Evolutionary conservation across 2,329 filamentous ascomycete genomes (phyloP), one percentile per base, ranked within the genome.

Genomic region (Trichoderma polysporum): DNA sequence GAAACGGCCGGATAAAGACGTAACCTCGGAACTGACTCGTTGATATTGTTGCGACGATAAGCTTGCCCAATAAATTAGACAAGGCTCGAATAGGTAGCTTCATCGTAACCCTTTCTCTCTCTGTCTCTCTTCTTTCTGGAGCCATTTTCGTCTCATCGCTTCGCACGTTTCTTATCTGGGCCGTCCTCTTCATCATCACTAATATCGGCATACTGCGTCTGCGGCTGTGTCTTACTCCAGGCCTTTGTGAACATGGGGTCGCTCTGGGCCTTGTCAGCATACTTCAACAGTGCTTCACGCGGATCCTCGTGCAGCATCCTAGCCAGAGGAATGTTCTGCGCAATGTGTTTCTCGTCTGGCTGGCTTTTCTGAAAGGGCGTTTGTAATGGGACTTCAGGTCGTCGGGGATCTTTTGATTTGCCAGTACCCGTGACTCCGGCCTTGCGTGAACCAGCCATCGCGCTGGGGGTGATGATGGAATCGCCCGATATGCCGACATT

Each of bases 271-370:
- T 96, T 90, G 65, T 97, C 92, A 41, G 93, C 94, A 82, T 98
- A 99, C 81, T 96, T 97, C 68, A 99, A 81, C 74, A 99, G 81
- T 53, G 95, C 95, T 79, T 97, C 95, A 70, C 95, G 85, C 0
- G 95, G 95, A 81, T 99, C 95, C 77, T 99, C 95, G 78, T 99
- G 94, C 56, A 97, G 85, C 92, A 99, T 97, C 69, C 88, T 90
- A 69, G 93, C 94, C 13, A 98, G 85, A 31, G 94, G 93, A 62
- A 98, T 97, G 71, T 91, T 92, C 75, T 94, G 88, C 73, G 90
- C 90, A 69, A 99, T 92, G 76, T 96, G 92, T 74, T 91, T 90
- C 77, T 94, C 91, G 77, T 98, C 94, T 0, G 94, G 94, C 74
- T 95, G 91, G 68, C 85, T 91, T 78, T 96, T 95, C 73, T 92